Evolutionary conservation across 345 rosid genomes (phyloP).

Genomic region (Barbarea vulgaris): DNA sequence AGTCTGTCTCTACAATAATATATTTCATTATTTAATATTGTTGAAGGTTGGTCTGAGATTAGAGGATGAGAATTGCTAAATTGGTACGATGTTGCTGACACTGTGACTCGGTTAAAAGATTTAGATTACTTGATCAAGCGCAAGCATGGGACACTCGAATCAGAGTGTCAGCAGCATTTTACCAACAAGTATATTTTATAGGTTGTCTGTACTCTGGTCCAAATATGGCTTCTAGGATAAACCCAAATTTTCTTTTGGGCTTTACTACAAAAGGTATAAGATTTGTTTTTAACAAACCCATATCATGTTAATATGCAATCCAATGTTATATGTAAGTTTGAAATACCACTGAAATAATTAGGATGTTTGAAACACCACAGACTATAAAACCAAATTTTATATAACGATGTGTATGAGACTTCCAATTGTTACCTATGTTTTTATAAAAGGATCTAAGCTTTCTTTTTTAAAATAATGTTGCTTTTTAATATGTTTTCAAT

Average conservation of each 20-base stretch:
- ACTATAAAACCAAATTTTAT: no score
- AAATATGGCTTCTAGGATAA: not conserved
- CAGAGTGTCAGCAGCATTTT: not conserved
- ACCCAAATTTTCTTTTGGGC: not conserved
- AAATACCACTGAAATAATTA: not conserved
- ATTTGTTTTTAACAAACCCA: not conserved
- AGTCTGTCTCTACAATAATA: slow-evolving; percentile 16
- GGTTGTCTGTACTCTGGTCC: not conserved
- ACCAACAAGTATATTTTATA: not conserved
- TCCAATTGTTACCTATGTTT: not conserved
- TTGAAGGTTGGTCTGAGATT: not conserved
- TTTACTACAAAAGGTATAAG: not conserved
- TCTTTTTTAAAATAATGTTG: not conserved
- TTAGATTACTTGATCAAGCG: not conserved
- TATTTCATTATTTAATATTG: not conserved
- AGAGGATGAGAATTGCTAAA: not conserved
- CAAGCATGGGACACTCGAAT: not conserved
- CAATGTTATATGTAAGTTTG: no score
- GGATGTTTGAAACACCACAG: not conserved
- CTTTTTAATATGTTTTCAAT: not conserved
- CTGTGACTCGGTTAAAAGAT: not conserved
- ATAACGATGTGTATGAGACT: not conserved
- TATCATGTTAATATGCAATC: no score
- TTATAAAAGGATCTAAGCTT: not conserved
- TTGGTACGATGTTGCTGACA: not conserved